Conservation (phyloP, 495 filamentous ascomycete genomes). For the Penicillium manginii region DNA sequence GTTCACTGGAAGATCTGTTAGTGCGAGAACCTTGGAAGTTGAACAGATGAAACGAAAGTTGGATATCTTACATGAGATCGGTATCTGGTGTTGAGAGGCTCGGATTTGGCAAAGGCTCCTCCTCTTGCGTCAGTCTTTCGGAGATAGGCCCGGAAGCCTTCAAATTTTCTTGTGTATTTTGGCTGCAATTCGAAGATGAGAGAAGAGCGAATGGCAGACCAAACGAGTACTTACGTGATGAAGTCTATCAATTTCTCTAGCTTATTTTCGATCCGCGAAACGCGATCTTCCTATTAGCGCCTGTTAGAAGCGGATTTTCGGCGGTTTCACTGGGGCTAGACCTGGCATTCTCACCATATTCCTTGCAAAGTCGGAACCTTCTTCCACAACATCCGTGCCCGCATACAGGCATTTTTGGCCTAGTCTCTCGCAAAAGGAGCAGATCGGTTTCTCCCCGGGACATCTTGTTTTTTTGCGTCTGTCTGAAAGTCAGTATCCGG, state of each 20-base stretch:
- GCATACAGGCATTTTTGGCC: constrained; percentile 45
- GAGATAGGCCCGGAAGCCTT: background rate
- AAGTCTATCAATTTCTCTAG: constrained; percentile 38
- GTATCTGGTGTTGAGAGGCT: background rate
- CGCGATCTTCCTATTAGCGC: constrained; percentile 36
- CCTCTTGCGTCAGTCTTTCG: background rate
- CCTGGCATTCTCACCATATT: constrained; percentile 16
- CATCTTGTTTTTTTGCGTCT: constrained; percentile 50
- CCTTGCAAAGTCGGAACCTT: constrained; percentile 22
- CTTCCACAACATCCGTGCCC: constrained; percentile 25
- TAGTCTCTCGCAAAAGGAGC: constrained; percentile 45
- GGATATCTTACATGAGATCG: background rate
- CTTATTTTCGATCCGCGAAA: constrained; percentile 41
- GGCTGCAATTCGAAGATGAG: background rate
- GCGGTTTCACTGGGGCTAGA: background rate
- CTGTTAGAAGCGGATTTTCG: background rate
- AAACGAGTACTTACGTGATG: constrained; percentile 22
- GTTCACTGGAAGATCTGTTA: background rate
- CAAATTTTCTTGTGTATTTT: constrained; percentile 4
- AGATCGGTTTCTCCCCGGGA: constrained; percentile 46
- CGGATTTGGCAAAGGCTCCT: background rate
- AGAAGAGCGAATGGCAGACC: background rate
- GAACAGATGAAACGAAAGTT: background rate
- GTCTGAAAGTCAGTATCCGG: background rate
- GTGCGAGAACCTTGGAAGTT: no score